Percentiles rank a stretch among this genome's conserved stretches.
Evolutionary conservation across 2,329 filamentous ascomycete species (phyloP).

Genomic region (Delphinella strobiligena): DNA sequence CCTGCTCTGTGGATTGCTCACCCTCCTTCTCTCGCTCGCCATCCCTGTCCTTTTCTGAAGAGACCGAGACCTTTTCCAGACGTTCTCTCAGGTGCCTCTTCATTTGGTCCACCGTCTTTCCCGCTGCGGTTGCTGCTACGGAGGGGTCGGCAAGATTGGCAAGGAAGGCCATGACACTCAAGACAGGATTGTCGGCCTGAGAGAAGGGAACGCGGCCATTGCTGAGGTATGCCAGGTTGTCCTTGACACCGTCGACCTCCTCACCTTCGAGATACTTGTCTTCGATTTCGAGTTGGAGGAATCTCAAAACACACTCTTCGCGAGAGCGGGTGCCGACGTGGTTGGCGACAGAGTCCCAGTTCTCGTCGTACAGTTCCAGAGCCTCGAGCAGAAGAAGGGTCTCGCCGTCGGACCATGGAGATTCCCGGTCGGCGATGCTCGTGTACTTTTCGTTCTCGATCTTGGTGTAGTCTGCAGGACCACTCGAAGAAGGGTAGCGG

Average conservation of each 20-base stretch:
- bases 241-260: constrained; percentile 49
- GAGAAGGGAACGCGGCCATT: constrained; percentile 78
- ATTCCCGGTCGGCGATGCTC: constrained; percentile 66
- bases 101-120: constrained; percentile 76
- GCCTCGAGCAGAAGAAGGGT: constrained; percentile 80
- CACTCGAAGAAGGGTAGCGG: constrained; percentile 68
- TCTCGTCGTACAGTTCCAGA: constrained; percentile 84
- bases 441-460: constrained; percentile 81
- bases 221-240: constrained; percentile 53
- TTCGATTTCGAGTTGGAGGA: constrained; percentile 91
- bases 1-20: constrained; percentile 20
- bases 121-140: constrained; percentile 81
- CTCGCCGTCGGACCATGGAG: constrained; percentile 85
- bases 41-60: constrained; percentile 41
- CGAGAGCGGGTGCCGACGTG: constrained; percentile 84
- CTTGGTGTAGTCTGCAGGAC: constrained; percentile 70
- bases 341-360: constrained; percentile 87
- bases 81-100: constrained; percentile 67
- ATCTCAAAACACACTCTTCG: constrained; percentile 94
- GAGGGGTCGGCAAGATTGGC: constrained; percentile 82
- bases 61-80: constrained; percentile 50
- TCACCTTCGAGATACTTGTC: constrained; percentile 82
- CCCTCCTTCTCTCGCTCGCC: constrained; percentile 29
- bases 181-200: constrained; percentile 87
- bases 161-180: constrained; percentile 91